Base-by-base conservation (phyloP, 2,329 filamentous ascomycete genomes). In the Teratosphaeria viscida region DNA sequence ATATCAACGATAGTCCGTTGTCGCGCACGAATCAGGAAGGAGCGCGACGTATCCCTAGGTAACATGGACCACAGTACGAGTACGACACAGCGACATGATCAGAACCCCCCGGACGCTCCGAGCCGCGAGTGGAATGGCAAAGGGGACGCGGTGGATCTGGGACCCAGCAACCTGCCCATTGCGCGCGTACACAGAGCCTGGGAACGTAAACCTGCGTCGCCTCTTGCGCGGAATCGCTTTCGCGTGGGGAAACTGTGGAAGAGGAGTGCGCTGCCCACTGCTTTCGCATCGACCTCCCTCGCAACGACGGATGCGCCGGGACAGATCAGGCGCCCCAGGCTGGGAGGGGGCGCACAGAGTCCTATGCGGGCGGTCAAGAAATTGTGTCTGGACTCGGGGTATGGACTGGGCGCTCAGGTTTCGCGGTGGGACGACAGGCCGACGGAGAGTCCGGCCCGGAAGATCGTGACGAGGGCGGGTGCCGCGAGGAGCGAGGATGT, bases 121-220 rank as follows among this genome's bases (percentile, higher is more conserved):
- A 54, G 52, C 56, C 49, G 32, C 60, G 47, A 56, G 3, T 76
- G 74, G 68, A 59, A 70, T 54, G 67, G 68, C 57, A 68, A 74
- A 57, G 65, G 71, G 63, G 76, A 79, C 66, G 55, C 61, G 11
- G 68, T 74, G 32, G 70, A 71, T 60, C 71, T 79, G 60, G 70
- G 73, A 49, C 76, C 77, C 10, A 67, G 63, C 49, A 69, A 75
- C 35, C 67, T 80, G 4, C 71, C 75, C 16, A 63, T 78, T 32
- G 65, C 73, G 14, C 76, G 74, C 56, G 70, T 75, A 3, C 76
- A 74, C 19, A 76, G 78, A 54, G 78, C 72, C 54, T 81, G 78
- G 78, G 79, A 81, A 59, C 74, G 79, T 56, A 74, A 73, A 59
- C 75, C 77, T 6, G 69, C 76, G 60, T 73, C 73, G 12, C 76